Percentiles rank a stretch among this genome's conserved stretches.
Evolutionary conservation across 129 eudicot genomes (phyloP).

Genomic region (Tagetes erecta): DNA sequence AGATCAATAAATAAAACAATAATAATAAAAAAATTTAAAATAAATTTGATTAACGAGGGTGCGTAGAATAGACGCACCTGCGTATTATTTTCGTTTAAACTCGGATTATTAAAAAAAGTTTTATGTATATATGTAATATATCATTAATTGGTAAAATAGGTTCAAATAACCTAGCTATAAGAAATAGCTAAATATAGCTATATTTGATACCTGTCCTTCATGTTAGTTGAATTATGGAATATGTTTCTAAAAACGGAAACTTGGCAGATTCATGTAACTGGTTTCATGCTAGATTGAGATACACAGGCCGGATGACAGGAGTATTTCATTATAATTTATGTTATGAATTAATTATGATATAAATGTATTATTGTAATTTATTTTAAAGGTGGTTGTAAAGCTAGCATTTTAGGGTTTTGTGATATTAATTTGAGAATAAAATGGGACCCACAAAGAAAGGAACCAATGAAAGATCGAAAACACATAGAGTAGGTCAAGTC

Average conservation of each 20-base stretch:
- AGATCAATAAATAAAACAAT: too few species aligned
- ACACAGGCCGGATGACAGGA: background rate
- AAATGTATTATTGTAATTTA: background rate
- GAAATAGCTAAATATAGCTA: background rate
- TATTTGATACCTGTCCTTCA: background rate
- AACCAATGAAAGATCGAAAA: conserved; percentile 2
- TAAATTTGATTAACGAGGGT: too few species aligned
- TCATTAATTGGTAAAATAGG: background rate
- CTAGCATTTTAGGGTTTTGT: background rate
- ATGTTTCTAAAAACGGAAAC: background rate
- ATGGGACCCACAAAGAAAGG: background rate
- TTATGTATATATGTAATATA: background rate
- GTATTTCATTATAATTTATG: background rate
- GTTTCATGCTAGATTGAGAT: background rate
- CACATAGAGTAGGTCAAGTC: background rate
- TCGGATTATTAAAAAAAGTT: too few species aligned
- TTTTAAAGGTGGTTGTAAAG: background rate
- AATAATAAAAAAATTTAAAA: too few species aligned
- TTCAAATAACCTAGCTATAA: background rate
- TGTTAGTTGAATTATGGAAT: background rate
- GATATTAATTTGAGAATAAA: background rate
- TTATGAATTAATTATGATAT: background rate
- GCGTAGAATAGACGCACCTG: too few species aligned
- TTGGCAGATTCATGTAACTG: background rate
- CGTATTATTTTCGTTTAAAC: too few species aligned